Evolutionary conservation across 2,329 filamentous ascomycete species (phyloP), one percentile per base, ranked within the genome.

Genomic region (Cordyceps cicadae): DNA sequence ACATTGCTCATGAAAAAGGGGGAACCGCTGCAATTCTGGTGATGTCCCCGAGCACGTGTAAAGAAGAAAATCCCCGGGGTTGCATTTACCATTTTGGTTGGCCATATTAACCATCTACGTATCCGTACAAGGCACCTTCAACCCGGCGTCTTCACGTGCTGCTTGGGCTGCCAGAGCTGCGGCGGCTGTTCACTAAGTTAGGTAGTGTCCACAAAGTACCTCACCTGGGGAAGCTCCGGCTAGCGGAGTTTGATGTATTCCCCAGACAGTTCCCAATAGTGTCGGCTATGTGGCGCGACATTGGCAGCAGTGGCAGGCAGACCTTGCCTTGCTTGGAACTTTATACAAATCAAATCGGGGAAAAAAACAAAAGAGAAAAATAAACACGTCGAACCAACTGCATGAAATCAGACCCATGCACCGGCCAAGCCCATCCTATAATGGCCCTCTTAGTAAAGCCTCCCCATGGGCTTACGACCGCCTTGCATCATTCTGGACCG

Each of bases 391-490:
- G 12, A 2, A 24, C 1, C 14, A 19, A 54, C 29, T 48, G 14
- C n/a, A 17, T 9, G 5, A 21, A 54, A 26, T n/a, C n/a, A 46
- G 29, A 1, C n/a, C 32, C 7, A 56, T 24, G 17, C 14, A 24
- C 41, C 34, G n/a, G 43, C 41, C 54, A 48, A 55, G 43, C 34
- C 51, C 43, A 19, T 51, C 29, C 26, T 34, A 34, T 46, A 34
- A 19, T 8, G 54, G 15, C n/a, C 54, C 8, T 41, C 54, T 57
- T 57, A 57, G 45, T 57, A 50, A 57, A 57, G 19, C 34, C 21
- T 50, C 54, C 21, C 54, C 54, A 57, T 57, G 54, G 54, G 54
- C 54, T 57, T 57, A 57, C 54, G 54, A 32, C 32, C 45, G 24
- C 15, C n/a, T 43, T 57, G 54, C 46, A 39, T 57, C 54, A 39